Evolutionary conservation across 2,329 filamentous ascomycete species (phyloP).

Genomic region (Ascochyta koolunga): DNA sequence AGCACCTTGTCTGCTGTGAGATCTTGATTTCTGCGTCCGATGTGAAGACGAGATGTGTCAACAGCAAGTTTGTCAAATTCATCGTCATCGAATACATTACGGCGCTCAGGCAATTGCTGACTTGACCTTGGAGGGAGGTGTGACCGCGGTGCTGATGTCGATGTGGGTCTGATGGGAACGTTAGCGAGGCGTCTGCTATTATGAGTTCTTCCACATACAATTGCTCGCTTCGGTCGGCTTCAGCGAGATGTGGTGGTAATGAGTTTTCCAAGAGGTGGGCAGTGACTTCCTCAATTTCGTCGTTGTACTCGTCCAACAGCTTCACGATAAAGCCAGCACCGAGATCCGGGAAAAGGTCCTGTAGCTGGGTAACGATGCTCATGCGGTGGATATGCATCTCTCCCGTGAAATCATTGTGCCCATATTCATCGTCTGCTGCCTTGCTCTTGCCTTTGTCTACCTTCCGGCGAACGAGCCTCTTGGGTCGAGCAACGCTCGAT

Average conservation of each 20-base stretch:
- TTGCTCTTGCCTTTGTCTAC: conserved; percentile 70
- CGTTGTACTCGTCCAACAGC: conserved; percentile 77
- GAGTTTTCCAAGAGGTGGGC: conserved; percentile 80
- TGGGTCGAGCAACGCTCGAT: conserved; percentile 59
- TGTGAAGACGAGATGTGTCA: conserved; percentile 71
- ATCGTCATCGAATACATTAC: conserved; percentile 77
- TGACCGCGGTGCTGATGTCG: conserved; percentile 27
- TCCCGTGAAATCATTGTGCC: conserved; percentile 44
- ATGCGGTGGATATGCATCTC: conserved; percentile 78
- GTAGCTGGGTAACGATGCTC: conserved; percentile 86
- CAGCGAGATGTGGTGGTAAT: conserved; percentile 70
- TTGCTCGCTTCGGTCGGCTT: conserved; percentile 68
- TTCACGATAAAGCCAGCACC: conserved; percentile 81
- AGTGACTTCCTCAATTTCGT: conserved; percentile 79
- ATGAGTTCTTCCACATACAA: conserved; percentile 50
- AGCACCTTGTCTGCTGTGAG: conserved; percentile 76
- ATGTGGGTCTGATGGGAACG: conserved; percentile 20
- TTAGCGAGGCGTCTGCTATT: conserved; percentile 16
- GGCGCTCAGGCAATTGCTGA: conserved; percentile 62
- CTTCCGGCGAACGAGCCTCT: conserved; percentile 61
- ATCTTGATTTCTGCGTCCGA: conserved; percentile 72
- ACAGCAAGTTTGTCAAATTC: conserved; percentile 74
- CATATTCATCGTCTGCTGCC: conserved; percentile 43
- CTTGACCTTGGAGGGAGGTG: conserved; percentile 65
- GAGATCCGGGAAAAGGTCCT: conserved; percentile 89